These are phyloP conservation scores for Metarhizium robertsii DNA, from an alignment of 2,329 filamentous ascomycete species.

Conservation along the genomic window DNA sequence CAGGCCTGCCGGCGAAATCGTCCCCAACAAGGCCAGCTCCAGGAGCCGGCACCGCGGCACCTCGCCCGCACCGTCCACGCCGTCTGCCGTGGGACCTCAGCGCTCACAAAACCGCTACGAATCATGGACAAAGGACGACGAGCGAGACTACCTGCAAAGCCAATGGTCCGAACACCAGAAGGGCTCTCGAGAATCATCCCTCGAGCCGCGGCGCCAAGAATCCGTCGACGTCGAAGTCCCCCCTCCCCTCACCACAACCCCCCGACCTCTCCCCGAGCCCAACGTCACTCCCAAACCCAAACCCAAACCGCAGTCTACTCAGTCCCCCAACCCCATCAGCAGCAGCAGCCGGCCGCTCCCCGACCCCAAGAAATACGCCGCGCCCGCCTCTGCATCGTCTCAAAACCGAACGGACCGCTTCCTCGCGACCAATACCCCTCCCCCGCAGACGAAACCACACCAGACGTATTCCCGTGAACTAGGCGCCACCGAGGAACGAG, in stretches of 20 bases:
- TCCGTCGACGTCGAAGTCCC: neutral
- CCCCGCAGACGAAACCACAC: slow-evolving; percentile 28
- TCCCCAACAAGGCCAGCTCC: slow-evolving; percentile 12
- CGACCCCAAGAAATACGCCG: slow-evolving; percentile 31
- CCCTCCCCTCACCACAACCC: slow-evolving; percentile 12
- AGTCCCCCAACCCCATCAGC: slow-evolving; percentile 18
- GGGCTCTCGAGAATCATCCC: slow-evolving; percentile 17
- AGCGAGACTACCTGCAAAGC: slow-evolving; percentile 54
- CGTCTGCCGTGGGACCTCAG: slow-evolving; percentile 2
- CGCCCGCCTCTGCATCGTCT: slow-evolving; percentile 9
- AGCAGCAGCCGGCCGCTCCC: slow-evolving; percentile 43
- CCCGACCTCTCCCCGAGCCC: slow-evolving; percentile 35
- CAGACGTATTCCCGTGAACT: slow-evolving; percentile 47
- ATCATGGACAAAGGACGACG: slow-evolving; percentile 55
- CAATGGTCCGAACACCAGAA: slow-evolving; percentile 37
- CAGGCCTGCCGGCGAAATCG: slow-evolving; percentile 10
- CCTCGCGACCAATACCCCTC: slow-evolving; percentile 44
- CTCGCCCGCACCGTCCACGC: neutral
- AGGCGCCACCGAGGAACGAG: slow-evolving; percentile 49
- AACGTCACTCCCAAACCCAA: slow-evolving; percentile 21
- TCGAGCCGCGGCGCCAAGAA: neutral
- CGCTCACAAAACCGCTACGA: slow-evolving; percentile 39
- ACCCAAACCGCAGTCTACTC: neutral
- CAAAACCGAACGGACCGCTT: slow-evolving; percentile 48
- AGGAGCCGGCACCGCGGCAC: slow-evolving; percentile 12